A percentile compares a stretch with the other conserved stretches of the same genome.
Evolutionary conservation across 2,329 filamentous ascomycete species (phyloP).

Genomic region (Ophiocordyceps australis): DNA sequence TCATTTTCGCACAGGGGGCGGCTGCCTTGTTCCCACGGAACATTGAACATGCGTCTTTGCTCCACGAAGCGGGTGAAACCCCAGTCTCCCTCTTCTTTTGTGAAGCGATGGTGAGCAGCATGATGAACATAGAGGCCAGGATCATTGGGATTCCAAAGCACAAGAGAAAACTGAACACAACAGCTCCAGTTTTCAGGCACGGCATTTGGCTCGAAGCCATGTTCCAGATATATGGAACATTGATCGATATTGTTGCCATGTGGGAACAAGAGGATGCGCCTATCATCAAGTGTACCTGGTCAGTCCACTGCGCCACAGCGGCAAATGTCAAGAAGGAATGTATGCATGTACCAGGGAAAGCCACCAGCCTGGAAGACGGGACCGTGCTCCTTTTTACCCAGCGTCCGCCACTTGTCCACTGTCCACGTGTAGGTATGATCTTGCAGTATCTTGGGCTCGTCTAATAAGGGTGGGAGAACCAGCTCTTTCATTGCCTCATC

Average conservation of each 20-base stretch:
- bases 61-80: slow-evolving; percentile 96
- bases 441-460: slow-evolving; percentile 64
- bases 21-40: slow-evolving; percentile 50
- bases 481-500: slow-evolving; percentile 74
- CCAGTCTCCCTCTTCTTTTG: slow-evolving; percentile 92
- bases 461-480: slow-evolving; percentile 51
- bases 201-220: slow-evolving; percentile 60
- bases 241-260: slow-evolving; percentile 89
- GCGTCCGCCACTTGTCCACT: slow-evolving; percentile 62
- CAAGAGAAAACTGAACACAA: slow-evolving; percentile 87
- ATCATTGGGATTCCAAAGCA: slow-evolving; percentile 86
- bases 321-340: background rate
- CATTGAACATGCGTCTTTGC: slow-evolving; percentile 65
- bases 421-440: slow-evolving; percentile 73
- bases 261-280: slow-evolving; percentile 90
- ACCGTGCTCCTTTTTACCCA: slow-evolving; percentile 70
- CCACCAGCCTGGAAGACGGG: slow-evolving; percentile 76
- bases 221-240: slow-evolving; percentile 90
- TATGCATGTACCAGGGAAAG: slow-evolving; percentile 55
- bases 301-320: background rate
- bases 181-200: slow-evolving; percentile 90
- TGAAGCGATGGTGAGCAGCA: slow-evolving; percentile 87
- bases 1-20: slow-evolving; percentile 66
- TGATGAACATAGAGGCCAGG: slow-evolving; percentile 71
- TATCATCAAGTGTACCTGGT: slow-evolving; percentile 13